Percentiles rank a stretch among this genome's conserved stretches.
Conservation (phyloP, 179 eudicot species). For the Spergularia azorica region DNA sequence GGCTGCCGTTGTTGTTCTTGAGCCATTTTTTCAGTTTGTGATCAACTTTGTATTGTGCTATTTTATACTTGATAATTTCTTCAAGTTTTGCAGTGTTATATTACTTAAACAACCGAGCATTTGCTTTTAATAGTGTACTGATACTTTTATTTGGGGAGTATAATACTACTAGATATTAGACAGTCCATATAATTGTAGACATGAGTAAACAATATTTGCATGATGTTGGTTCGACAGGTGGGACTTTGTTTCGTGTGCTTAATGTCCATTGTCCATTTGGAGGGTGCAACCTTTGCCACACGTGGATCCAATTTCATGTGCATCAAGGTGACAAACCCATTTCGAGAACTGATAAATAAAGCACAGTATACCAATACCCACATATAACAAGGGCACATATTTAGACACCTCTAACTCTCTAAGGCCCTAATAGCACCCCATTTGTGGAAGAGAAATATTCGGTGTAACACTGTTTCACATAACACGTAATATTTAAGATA, state of each 20-base stretch:
- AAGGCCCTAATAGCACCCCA: no score
- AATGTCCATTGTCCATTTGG: conserved; percentile 8
- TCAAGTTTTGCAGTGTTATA: not conserved
- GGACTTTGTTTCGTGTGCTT: not conserved
- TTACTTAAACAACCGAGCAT: no score
- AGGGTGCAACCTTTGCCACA: not conserved
- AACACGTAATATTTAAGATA: no score
- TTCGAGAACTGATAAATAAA: not conserved
- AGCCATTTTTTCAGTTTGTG: conserved; percentile 25
- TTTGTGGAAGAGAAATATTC: no score
- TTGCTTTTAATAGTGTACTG: no score
- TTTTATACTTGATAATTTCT: not conserved
- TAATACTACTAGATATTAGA: no score
- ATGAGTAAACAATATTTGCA: no score
- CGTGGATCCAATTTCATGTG: conserved; percentile 1
- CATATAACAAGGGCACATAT: no score
- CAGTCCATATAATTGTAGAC: no score
- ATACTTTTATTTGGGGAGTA: no score
- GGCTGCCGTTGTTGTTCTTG: conserved; percentile 33
- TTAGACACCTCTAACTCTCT: no score
- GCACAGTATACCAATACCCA: not conserved
- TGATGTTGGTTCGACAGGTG: conserved; percentile 26
- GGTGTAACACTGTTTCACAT: no score
- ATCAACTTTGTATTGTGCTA: not conserved
- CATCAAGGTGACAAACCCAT: not conserved